Evolutionary conservation across 495 filamentous ascomycete genomes (phyloP), one percentile per base, ranked within the genome.

Genomic region (Penicillium ucsense): DNA sequence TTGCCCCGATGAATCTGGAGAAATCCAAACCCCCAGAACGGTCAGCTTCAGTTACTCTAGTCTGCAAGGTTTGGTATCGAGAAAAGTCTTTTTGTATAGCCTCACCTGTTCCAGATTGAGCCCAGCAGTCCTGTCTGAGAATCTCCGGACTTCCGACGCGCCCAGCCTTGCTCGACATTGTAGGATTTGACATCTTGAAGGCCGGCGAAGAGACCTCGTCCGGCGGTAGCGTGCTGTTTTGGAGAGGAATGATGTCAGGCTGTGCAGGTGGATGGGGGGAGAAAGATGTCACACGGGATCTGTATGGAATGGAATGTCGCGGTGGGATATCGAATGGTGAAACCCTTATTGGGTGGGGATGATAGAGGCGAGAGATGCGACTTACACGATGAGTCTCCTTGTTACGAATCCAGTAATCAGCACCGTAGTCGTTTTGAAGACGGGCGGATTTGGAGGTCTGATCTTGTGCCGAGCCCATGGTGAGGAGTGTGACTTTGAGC

Each of bases 101-200:
- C n/a, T n/a, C n/a, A n/a, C 59, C 48, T 45, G 36, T 43, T 53
- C 45, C 49, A 60, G 6, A 62, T 2, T 3, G 51, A 46, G 4
- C 43, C 51, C 8, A 62, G 27, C 3, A 62, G 32, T 7, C 59
- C 54, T 31, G 38, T 43, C 27, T 43, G 52, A 8, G 20, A 9
- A 9, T 50, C 44, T 5, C 36, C 42, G 29, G 59, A 57, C 49
- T 55, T 53, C 20, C 59, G 54, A 12, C 49, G 45, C 4, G 70
- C 70, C 67, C 66, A 73, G 31, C 70, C 70, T 8, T 47, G 38
- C 5, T 72, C 67, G 8, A 73, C 70, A 8, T 69, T 70, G 43
- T 73, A 73, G 45, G 62, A 57, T 51, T 73, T 73, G 8, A 55
- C 53, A 38, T 73, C 70, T 45, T 73, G 70, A 4, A 73, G 56